Evolutionary conservation across 495 filamentous ascomycete species (phyloP).

Genomic region (Massariosphaeria phaeospora): DNA sequence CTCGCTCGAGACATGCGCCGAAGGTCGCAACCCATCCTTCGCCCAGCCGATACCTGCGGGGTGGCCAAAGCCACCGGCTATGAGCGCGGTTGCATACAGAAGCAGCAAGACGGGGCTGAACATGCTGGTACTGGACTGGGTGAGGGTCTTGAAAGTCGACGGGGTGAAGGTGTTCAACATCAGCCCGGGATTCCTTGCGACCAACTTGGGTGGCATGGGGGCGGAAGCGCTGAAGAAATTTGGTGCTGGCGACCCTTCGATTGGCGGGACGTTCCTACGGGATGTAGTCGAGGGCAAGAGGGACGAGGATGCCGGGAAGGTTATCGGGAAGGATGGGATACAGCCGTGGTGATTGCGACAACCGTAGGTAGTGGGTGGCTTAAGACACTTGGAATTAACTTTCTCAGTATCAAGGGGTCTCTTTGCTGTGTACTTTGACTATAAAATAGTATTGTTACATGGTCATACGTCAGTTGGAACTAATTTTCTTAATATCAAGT

Average conservation of each 20-base stretch:
- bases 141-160: constrained; percentile 15
- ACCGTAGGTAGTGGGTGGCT: no score
- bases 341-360: constrained; percentile 22
- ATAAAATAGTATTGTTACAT: no score
- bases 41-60: neutral
- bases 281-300: constrained; percentile 23
- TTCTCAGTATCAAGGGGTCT: no score
- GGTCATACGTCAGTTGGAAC: no score
- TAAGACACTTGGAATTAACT: no score
- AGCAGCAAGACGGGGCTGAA: constrained; percentile 25
- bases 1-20: constrained; percentile 7
- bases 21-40: neutral
- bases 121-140: constrained; percentile 29
- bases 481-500: no score
- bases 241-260: constrained; percentile 13
- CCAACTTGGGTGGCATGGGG: constrained; percentile 11
- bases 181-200: constrained; percentile 27
- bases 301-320: constrained; percentile 20
- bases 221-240: constrained; percentile 20
- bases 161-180: constrained; percentile 23
- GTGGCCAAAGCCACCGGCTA: constrained; percentile 12
- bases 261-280: constrained; percentile 20
- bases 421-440: no score
- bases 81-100: constrained; percentile 6
- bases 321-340: constrained; percentile 8